These are phyloP conservation scores for Gaeumannomyces tritici DNA, from an alignment of 2,329 filamentous ascomycete species.

Conservation along the genomic window DNA sequence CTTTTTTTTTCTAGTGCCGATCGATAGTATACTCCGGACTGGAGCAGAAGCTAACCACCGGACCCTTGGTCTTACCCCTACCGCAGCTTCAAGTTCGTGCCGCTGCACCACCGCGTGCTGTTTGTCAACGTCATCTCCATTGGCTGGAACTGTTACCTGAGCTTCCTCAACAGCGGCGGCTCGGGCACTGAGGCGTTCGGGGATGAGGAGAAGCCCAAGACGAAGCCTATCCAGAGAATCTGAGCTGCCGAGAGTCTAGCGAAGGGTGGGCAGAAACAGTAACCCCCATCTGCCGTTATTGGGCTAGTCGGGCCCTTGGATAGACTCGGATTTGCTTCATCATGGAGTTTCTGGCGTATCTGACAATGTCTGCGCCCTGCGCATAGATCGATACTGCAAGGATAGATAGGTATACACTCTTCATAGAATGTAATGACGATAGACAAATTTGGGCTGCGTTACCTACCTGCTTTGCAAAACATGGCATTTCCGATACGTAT, in stretches of 20 bases:
- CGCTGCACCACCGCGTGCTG: conserved; percentile 71
- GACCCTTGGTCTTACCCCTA: background rate
- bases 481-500: too few relatives aligned
- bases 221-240: background rate
- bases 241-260: background rate
- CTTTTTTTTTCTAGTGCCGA: background rate
- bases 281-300: background rate
- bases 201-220: background rate
- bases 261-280: background rate
- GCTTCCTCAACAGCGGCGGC: conserved; percentile 44
- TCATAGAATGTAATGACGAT: background rate
- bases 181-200: background rate
- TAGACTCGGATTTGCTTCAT: background rate
- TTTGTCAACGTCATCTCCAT: conserved; percentile 75
- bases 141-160: conserved; percentile 58
- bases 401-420: background rate
- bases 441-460: background rate
- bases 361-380: background rate
- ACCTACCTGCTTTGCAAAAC: too few relatives aligned
- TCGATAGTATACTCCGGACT: too few relatives aligned
- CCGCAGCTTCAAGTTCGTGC: conserved; percentile 64
- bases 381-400: background rate
- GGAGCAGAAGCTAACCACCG: background rate
- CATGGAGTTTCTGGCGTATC: background rate
- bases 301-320: background rate